Evolutionary conservation across 495 filamentous ascomycete species (phyloP), one percentile per base, ranked within the genome.

Genomic region (Hapsidospora chrysogenum): DNA sequence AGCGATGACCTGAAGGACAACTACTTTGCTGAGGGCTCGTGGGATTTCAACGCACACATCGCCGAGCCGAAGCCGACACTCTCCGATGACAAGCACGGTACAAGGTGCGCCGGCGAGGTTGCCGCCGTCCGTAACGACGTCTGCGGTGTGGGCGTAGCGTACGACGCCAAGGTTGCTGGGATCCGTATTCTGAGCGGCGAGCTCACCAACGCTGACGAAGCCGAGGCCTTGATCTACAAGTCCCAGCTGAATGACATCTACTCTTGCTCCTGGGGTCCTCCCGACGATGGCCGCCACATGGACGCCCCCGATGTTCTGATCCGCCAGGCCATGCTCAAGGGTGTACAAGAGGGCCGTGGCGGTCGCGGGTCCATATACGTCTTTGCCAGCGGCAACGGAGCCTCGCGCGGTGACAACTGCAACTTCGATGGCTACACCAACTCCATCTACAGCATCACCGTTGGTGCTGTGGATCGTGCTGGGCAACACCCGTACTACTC

Each of bases 381-480:
- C 32, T 97, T 97, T 55, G 89, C 89, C 13, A 89, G 86, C 41
- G 89, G 89, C 38, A 97, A 97, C 50, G 89, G 89, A 23, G 92
- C 85, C 17, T 54, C 58, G n/a, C 67, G 49, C 31, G 86, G 79
- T 27, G 89, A 97, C 50, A 95, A 97, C 58, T 97, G 89, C 70
- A 97, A 97, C 51, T 97, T 96, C 48, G 89, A 97, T 50, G 89
- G 89, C 9, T 97, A 97, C 54, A 96, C 92, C 43, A 97, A 97
- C 60, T 93, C 85, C 49, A 97, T 97, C 38, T 97, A 96, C 66
- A 93, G 83, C 49, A 85, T 97, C 46, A 93, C 86, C 2, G 85
- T 96, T 20, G 89, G 92, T 14, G 89, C 87, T 20, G 78, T 97
- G 47, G 87, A 94, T 50, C 61, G 82, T 31, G 74, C 80, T 45